A percentile compares a stretch with the other conserved stretches of the same genome.
Evolutionary conservation across 202 grass and related monocot genomes (phyloP).

Genomic region (Panicum virgatum): DNA sequence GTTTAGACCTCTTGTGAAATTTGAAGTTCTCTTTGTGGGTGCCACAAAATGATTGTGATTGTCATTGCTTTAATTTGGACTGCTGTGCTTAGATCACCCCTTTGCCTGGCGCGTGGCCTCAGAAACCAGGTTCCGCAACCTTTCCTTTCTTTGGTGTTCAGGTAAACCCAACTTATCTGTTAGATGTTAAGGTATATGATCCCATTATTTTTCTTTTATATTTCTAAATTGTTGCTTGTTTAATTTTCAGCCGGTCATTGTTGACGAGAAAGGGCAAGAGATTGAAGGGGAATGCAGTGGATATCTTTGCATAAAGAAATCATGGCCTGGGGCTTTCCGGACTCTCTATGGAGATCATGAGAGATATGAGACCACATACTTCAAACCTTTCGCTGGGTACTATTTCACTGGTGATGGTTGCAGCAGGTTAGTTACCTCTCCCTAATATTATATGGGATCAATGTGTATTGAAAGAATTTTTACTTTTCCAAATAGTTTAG

Average conservation of each 20-base stretch:
- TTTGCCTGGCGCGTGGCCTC: slow-evolving; percentile 90
- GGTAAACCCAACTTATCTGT: slow-evolving; percentile 40
- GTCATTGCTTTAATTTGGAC: slow-evolving; percentile 14
- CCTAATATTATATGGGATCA: slow-evolving; percentile 13
- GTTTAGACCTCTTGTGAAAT: not conserved
- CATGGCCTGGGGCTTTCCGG: slow-evolving; percentile 96
- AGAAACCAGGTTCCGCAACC: slow-evolving; percentile 97
- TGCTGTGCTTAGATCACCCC: slow-evolving; percentile 66
- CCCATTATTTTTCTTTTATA: not conserved
- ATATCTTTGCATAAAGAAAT: slow-evolving; percentile 99
- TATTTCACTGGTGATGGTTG: slow-evolving; percentile 99
- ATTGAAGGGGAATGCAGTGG: slow-evolving; percentile 90
- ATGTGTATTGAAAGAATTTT: not conserved
- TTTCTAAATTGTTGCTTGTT: slow-evolving; percentile 1
- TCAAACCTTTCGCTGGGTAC: slow-evolving; percentile 93
- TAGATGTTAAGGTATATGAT: slow-evolving; percentile 2
- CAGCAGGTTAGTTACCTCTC: slow-evolving; percentile 57
- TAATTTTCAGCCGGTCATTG: slow-evolving; percentile 70
- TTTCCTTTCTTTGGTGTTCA: slow-evolving; percentile 92
- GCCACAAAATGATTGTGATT: not conserved
- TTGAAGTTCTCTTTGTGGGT: not conserved
- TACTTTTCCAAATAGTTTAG: slow-evolving; percentile 13
- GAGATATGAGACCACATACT: slow-evolving; percentile 99
- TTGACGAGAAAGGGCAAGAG: slow-evolving; percentile 93
- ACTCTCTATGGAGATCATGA: slow-evolving; percentile 96